Evolutionary conservation across 2,329 filamentous ascomycete species (phyloP).

Genomic region (Fusarium siculi): DNA sequence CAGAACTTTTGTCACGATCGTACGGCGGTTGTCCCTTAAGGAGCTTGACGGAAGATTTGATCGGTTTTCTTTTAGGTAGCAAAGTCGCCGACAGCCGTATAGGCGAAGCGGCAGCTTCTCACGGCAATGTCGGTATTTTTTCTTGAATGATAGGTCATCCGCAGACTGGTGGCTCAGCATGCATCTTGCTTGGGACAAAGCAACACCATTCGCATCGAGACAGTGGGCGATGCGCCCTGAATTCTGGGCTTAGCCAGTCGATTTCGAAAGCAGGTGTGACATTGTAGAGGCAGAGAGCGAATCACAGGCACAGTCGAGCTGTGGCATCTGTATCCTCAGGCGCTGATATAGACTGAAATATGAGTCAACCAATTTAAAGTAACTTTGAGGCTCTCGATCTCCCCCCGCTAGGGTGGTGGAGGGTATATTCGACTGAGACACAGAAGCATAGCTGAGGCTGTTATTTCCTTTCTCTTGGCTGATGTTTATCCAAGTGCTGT

Average conservation of each 20-base stretch:
- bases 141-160: slow-evolving; percentile 19
- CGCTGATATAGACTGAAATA: slow-evolving; percentile 30
- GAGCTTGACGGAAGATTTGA: slow-evolving; percentile 5
- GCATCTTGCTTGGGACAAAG: slow-evolving; percentile 30
- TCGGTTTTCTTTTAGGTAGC: neutral
- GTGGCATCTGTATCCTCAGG: slow-evolving; percentile 14
- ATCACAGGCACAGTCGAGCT: slow-evolving; percentile 19
- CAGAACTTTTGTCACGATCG: slow-evolving; percentile 20
- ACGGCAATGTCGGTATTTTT: neutral
- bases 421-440: slow-evolving; percentile 31
- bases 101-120: slow-evolving; percentile 16
- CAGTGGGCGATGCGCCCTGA: slow-evolving; percentile 18
- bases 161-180: slow-evolving; percentile 20
- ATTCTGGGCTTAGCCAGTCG: slow-evolving; percentile 15
- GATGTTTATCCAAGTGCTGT: slow-evolving; percentile 15
- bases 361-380: slow-evolving; percentile 18
- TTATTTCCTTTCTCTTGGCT: slow-evolving; percentile 17
- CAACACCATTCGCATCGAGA: slow-evolving; percentile 35
- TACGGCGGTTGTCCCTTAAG: slow-evolving; percentile 2
- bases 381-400: slow-evolving; percentile 18
- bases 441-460: slow-evolving; percentile 2
- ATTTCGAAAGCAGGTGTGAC: slow-evolving; percentile 16
- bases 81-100: slow-evolving; percentile 2
- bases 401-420: slow-evolving; percentile 20
- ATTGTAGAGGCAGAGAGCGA: slow-evolving; percentile 12